Base-by-base conservation (phyloP, 2,329 filamentous ascomycete species). In the Bipolaris sorokiniana region DNA sequence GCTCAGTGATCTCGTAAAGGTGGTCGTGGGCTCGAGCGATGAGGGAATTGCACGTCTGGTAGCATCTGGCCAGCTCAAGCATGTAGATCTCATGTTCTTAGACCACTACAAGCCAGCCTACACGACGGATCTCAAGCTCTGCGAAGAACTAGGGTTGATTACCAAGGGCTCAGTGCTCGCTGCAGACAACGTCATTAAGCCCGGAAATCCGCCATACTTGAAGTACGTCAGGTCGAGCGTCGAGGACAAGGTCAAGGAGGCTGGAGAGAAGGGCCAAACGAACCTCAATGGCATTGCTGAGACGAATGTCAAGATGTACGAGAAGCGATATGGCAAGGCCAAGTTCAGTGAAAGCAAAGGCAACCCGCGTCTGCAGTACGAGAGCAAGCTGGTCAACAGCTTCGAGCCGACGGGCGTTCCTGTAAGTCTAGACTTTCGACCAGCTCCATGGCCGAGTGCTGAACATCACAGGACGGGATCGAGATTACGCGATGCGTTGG, bases 41-140 rank as follows among this genome's bases (percentile, higher is more conserved):
- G 80, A 82, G n/a, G 87, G 86, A 0, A 80, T 94, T 44, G 81
- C 82, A 47, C 82, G 85, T 5, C 79, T 94, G 4, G 80, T 86
- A 60, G 67, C 77, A 1, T 73, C 79, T 3, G 86, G 86, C 0
- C 67, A 72, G 4, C 72, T 92, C 22, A 75, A 80, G 22, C 81
- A 83, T 44, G 85, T 92, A 58, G 89, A 92, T 65, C 77, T 93
- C 37, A 79, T 92, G 74, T 94, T 95, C 74, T 78, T 95, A 34
- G 91, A 95, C 68, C 91, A 95, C 74, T 88, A 89, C 76, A 93
- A 94, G 75, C 88, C 89, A 0, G 84, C 87, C 0, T 95, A 94
- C 72, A 85, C 84, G 0, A 82, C 84, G 0, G 91, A 95, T 66
- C 76, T 94, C 59, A 92, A 92, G 77, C 82, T 92, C 0, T 91